Evolutionary conservation across 768 basidiomycete genomes (phyloP).

Genomic region (Hericium rajendrae): DNA sequence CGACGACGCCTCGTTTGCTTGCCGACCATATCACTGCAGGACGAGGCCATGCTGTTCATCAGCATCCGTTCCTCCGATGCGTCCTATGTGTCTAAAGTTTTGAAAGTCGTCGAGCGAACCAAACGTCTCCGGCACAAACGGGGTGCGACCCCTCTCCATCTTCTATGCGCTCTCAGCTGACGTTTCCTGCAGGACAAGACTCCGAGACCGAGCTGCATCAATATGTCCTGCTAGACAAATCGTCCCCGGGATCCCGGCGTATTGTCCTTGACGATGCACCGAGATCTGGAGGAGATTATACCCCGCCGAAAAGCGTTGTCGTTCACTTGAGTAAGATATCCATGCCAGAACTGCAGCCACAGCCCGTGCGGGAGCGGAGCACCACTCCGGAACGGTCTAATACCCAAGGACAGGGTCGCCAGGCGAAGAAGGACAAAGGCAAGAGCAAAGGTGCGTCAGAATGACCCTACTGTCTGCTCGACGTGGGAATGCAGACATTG

Average conservation of each 20-base stretch:
- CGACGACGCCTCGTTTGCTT: too few relatives aligned
- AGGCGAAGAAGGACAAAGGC: conserved; percentile 23
- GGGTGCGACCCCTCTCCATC: conserved; percentile 29
- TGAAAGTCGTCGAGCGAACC: conserved; percentile 71
- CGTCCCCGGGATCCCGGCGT: conserved; percentile 35
- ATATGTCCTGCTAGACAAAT: conserved; percentile 62
- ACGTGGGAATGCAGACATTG: too few relatives aligned
- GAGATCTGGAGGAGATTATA: conserved; percentile 35
- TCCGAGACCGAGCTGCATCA: conserved; percentile 50
- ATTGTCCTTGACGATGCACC: conserved; percentile 53
- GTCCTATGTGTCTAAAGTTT: conserved; percentile 64
- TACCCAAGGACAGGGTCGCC: conserved; percentile 11
- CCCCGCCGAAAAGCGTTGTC: conserved; percentile 56
- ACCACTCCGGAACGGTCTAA: too few relatives aligned
- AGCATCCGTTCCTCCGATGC: conserved; percentile 56
- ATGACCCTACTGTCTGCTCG: too few relatives aligned
- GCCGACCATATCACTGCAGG: conserved; percentile 29
- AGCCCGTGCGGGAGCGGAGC: neutral
- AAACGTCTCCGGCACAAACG: conserved; percentile 72
- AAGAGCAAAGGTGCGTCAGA: conserved; percentile 20
- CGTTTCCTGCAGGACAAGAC: neutral
- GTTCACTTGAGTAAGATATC: conserved; percentile 81
- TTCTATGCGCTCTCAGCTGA: neutral
- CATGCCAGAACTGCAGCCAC: conserved; percentile 79
- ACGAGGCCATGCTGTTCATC: conserved; percentile 75